Evolutionary conservation across 306 rosid species (phyloP), one percentile per base, ranked within the genome.

Genomic region (Canavalia gladiata): DNA sequence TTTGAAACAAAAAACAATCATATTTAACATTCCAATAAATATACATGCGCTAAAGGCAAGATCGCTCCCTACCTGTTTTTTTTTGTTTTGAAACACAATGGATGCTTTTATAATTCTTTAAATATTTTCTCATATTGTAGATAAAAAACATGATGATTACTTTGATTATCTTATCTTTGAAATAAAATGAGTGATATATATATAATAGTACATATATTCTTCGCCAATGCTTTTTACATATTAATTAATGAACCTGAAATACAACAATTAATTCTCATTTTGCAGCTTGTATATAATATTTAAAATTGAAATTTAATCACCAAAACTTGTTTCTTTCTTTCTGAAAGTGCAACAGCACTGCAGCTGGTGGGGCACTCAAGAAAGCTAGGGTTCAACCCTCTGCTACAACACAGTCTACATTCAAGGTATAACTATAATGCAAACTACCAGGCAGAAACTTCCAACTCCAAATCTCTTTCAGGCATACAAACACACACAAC

Each of bases 331-430:
- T 60, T 54, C 4, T 79, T 74, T 33, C 11, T 68, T 80, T 71
- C 43, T 65, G 42, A 59, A 70, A 95, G 99, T 86, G 98, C 73
- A 93, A 96, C 82, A 96, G 97, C 89, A 89, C 81, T 87, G 82
- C 84, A 83, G 85, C 60, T 81, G 97, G 97, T 85, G 99, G 98
- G 92, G 88, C 94, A 74, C 30, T 63, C 29, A 96, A 96, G 89
- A 96, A 94, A 89, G 97, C 99, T 67, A 93, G 98, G 90, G 94
- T 92, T 93, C 97, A 92, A 63, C 76, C 90, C n/a, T 85, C 94
- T 28, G 55, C 55, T 66, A 85, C 98, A 84, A 79, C 87, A 71
- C 98, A 90, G 69, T 45, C 94, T n/a, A 91, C 92, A 52, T 88
- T 96, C 92, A 96, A 96, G 99, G 99, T 95, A 85, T 35, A 88